phyloP scores from a whole-genome alignment of 768 basidiomycete species.

The Xerocomus brunneocitrinus region DNA sequence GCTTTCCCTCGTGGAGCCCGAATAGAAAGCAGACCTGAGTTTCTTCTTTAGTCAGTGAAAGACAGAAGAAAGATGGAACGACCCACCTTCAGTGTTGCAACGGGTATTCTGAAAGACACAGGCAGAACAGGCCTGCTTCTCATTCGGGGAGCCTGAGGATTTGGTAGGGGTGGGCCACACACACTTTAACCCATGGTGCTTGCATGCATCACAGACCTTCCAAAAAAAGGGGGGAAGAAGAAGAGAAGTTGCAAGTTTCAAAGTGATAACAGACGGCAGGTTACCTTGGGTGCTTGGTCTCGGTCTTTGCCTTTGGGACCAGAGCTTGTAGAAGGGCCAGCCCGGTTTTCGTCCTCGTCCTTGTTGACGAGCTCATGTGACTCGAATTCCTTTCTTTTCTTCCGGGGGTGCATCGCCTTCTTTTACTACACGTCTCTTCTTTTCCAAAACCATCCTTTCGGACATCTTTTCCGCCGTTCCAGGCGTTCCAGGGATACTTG shows the following conservation, averaged over 20 bases:
- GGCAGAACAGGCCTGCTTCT: not conserved
- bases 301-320: too few species aligned
- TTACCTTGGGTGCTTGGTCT: not conserved
- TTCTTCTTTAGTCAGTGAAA: not conserved
- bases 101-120: not conserved
- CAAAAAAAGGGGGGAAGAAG: not conserved
- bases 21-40: not conserved
- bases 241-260: not conserved
- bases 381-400: too few species aligned
- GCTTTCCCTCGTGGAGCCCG: not conserved
- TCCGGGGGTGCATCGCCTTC: too few species aligned
- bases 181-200: not conserved
- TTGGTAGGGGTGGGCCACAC: too few species aligned
- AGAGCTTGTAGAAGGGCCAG: too few species aligned
- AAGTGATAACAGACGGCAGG: not conserved
- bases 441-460: too few species aligned
- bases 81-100: not conserved
- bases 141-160: not conserved
- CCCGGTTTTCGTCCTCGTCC: too few species aligned
- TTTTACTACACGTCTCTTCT: too few species aligned
- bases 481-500: not conserved
- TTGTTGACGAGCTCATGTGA: too few species aligned
- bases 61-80: not conserved
- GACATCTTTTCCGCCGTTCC: not conserved
- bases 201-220: not conserved